These are phyloP conservation scores for Bipolaris gigantea DNA, from an alignment of 2,329 filamentous ascomycete genomes.

Conservation along the genomic window DNA sequence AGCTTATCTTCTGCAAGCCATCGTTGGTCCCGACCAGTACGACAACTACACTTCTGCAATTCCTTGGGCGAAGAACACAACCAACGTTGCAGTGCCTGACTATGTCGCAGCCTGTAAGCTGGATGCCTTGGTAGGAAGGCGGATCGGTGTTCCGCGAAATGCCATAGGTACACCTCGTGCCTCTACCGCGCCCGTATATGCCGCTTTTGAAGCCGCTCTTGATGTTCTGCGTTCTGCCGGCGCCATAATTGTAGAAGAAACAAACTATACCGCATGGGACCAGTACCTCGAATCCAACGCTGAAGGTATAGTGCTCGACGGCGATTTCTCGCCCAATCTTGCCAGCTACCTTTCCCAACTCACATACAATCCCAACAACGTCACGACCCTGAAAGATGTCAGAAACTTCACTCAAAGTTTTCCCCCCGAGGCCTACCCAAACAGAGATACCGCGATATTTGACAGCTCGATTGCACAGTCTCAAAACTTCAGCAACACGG, in stretches of 20 bases:
- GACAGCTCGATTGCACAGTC: slow-evolving; percentile 53
- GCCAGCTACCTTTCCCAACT: slow-evolving; percentile 60
- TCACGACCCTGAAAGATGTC: slow-evolving; percentile 57
- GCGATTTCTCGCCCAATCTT: slow-evolving; percentile 63
- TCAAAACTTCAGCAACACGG: slow-evolving; percentile 59
- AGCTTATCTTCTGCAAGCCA: slow-evolving; percentile 60
- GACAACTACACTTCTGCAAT: slow-evolving; percentile 64
- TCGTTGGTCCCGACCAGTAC: slow-evolving; percentile 56
- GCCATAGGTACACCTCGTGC: slow-evolving; percentile 49
- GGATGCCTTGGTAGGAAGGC: slow-evolving; percentile 57
- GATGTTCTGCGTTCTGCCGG: slow-evolving; percentile 57
- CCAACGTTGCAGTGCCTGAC: slow-evolving; percentile 54
- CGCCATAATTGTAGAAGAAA: slow-evolving; percentile 61
- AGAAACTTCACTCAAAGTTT: slow-evolving; percentile 59
- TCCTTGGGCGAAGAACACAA: slow-evolving; percentile 49
- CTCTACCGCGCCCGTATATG: slow-evolving; percentile 46
- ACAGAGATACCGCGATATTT: slow-evolving; percentile 61
- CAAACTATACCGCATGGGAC: slow-evolving; percentile 60
- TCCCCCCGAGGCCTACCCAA: slow-evolving; percentile 61
- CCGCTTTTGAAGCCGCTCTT: slow-evolving; percentile 61
- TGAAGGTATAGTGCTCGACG: slow-evolving; percentile 53
- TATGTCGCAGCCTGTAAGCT: slow-evolving; percentile 62
- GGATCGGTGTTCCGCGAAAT: slow-evolving; percentile 67
- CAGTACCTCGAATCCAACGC: slow-evolving; percentile 48
- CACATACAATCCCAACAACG: slow-evolving; percentile 59